phyloP scores from a whole-genome alignment of 495 filamentous ascomycete species.

The Geoglossum glabrum region DNA sequence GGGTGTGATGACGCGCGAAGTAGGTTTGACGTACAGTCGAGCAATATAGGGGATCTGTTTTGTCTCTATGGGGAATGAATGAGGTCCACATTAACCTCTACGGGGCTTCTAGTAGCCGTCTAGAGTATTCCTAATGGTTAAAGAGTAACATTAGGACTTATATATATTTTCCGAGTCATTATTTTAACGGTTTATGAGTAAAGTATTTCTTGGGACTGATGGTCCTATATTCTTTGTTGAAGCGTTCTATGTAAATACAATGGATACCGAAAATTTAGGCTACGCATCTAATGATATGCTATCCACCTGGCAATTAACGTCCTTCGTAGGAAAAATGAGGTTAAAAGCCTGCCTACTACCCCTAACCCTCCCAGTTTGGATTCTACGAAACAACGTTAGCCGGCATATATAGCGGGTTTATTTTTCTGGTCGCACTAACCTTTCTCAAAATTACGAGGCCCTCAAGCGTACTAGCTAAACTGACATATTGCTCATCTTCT shows the following conservation, averaged over 20 bases:
- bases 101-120: not conserved
- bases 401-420: not conserved
- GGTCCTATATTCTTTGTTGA: not conserved
- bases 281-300: not conserved
- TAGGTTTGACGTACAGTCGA: not conserved
- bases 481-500: conserved; percentile 93
- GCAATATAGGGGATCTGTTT: conserved; percentile 1
- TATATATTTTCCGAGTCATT: not conserved
- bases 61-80: not conserved
- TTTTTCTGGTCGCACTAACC: conserved; percentile 29
- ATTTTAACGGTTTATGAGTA: not conserved
- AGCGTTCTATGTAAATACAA: conserved; percentile 2
- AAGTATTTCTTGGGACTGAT: not conserved
- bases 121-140: not conserved
- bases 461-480: conserved; percentile 75
- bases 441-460: conserved; percentile 91
- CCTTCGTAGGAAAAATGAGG: not conserved
- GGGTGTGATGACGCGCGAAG: not conserved
- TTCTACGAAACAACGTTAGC: conserved; percentile 24
- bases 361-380: conserved; percentile 30
- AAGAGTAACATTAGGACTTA: not conserved
- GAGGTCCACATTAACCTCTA: too few species aligned
- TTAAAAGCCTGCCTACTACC: conserved; percentile 12
- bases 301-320: not conserved
- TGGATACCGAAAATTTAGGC: not conserved